Evolutionary conservation across 495 filamentous ascomycete genomes (phyloP), one percentile per base, ranked within the genome.

Genomic region (Aspergillus indologenus): DNA sequence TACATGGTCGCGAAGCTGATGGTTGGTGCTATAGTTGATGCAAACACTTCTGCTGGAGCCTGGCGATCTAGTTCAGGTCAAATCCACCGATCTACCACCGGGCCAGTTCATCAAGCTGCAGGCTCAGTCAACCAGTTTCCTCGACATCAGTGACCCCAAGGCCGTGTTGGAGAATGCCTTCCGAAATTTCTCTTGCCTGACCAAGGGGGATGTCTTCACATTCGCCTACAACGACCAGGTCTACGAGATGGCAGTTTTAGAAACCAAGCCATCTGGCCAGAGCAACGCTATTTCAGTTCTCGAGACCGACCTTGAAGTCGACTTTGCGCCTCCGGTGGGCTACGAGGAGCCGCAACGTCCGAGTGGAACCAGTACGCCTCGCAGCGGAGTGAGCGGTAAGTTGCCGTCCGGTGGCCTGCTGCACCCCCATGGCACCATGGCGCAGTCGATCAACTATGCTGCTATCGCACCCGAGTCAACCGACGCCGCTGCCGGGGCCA

Each of bases 141-240:
- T 98, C 53, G 92, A 97, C 45, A 97, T 98, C 61, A 91, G 87
- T 65, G 95, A 98, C 65, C 95, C 94, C 0, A 96, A 96, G 74
- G 95, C 94, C n/a, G 94, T 98, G 3, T 84, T 98, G 19, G 94
- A 98, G 70, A 94, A 92, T 60, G 91, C 90, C 7, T 96, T 98
- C 74, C 86, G 92, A 8, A 94, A 95, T 71, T 98, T 97, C 72
- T 87, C 91, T 5, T 92, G 93, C 47, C 80, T 98, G 5, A 96
- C 91, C 4, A 90, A 89, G 61, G 91, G 90, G 60, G 94, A 98
- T 64, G 79, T 94, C 19, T 98, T 98, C 77, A 92, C 89, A 54
- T 98, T 98, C 71, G 79, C 84, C 50, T 98, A 98, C 73, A 98
- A 98, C 67, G 92, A 97, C 66, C 86, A 90, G 55, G 80, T 91